A percentile compares a stretch with the other conserved stretches of the same genome.
Conservation (phyloP, 2,329 filamentous ascomycete genomes). For the Epichloe sylvatica region DNA sequence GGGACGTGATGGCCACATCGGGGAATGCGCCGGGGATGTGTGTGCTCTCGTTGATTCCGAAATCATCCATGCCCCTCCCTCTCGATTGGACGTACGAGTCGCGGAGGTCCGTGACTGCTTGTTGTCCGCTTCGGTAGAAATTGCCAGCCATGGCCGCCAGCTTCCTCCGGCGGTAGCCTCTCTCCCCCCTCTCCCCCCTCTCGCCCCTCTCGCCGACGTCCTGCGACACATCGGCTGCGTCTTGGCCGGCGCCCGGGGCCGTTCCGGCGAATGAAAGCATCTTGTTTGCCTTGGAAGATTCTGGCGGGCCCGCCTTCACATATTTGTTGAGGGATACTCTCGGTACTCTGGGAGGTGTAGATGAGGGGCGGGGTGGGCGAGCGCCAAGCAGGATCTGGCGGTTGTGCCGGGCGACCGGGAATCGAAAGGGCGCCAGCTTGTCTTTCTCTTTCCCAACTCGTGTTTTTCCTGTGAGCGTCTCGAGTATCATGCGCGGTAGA, state of each 20-base stretch:
- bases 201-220: slow-evolving; percentile 14
- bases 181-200: slow-evolving; percentile 2
- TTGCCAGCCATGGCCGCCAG: slow-evolving; percentile 51
- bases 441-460: not conserved
- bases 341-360: not conserved
- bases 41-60: slow-evolving; percentile 17
- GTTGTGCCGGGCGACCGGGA: slow-evolving; percentile 25
- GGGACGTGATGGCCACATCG: slow-evolving; percentile 65
- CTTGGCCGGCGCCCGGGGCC: slow-evolving; percentile 16
- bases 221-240: slow-evolving; percentile 13
- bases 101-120: slow-evolving; percentile 43
- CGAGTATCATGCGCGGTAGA: no score
- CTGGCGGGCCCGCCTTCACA: slow-evolving; percentile 19
- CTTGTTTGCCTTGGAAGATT: slow-evolving; percentile 14
- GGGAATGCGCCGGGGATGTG: slow-evolving; percentile 66
- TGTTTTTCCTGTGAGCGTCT: no score
- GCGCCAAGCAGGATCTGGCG: slow-evolving; percentile 31
- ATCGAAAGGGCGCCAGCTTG: slow-evolving; percentile 30
- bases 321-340: slow-evolving; percentile 16
- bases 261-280: slow-evolving; percentile 15
- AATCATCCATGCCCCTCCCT: slow-evolving; percentile 17
- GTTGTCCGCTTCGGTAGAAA: slow-evolving; percentile 38
- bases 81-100: slow-evolving; percentile 45
- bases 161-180: slow-evolving; percentile 63
- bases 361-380: not conserved